Conservation (phyloP, 75 land plant species). For the Cunninghamia lanceolata region DNA sequence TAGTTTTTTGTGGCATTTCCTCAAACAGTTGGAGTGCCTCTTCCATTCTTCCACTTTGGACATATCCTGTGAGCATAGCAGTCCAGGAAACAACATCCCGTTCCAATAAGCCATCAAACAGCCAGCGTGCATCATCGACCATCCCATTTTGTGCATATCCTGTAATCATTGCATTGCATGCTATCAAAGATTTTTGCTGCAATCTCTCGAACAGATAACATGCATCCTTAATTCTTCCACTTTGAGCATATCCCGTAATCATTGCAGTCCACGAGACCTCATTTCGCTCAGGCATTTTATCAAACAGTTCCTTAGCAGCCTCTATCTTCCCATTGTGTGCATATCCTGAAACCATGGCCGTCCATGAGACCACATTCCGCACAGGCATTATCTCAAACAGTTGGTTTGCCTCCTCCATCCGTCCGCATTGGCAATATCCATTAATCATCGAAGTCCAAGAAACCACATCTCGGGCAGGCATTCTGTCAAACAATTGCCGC, state of each 20-base stretch:
- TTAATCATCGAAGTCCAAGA: constrained; percentile 16
- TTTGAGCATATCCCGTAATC: background rate
- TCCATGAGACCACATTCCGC: constrained; percentile 24
- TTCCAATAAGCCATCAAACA: constrained; percentile 36
- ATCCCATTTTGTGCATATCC: constrained; percentile 23
- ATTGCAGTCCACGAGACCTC: background rate
- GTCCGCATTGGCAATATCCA: constrained; percentile 14
- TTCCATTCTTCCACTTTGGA: constrained; percentile 21
- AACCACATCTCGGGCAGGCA: constrained; percentile 10
- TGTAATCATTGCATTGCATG: background rate
- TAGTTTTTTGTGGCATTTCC: constrained; percentile 4
- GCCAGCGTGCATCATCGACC: constrained; percentile 27
- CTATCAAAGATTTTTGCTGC: background rate
- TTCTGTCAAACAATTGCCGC: constrained; percentile 8
- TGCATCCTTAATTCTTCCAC: background rate
- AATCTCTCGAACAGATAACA: background rate
- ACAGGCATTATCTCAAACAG: constrained; percentile 24
- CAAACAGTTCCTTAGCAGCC: background rate
- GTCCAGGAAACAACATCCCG: constrained; percentile 49
- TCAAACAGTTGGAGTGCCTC: constrained; percentile 14
- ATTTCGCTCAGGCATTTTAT: constrained; percentile 1
- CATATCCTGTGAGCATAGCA: constrained; percentile 47
- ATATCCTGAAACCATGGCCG: constrained; percentile 21
- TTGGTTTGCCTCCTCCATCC: constrained; percentile 22
- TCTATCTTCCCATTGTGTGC: background rate